phyloP scores from a whole-genome alignment of 306 rosid species.

The Cicer pinnatifidum region DNA sequence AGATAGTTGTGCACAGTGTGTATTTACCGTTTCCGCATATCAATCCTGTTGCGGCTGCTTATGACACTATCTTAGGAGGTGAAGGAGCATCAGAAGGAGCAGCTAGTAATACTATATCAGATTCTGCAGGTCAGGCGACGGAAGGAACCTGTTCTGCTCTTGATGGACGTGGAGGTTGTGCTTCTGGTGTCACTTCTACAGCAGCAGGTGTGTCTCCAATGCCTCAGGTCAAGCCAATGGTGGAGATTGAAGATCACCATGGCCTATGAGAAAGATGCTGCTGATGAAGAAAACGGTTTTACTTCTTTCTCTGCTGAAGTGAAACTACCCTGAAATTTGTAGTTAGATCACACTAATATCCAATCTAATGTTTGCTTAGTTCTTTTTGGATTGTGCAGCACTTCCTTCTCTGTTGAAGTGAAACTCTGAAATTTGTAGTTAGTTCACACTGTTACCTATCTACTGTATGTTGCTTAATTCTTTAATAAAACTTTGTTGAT shows the following conservation, averaged over 20 bases:
- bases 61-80: slow-evolving; percentile 51
- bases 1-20: slow-evolving; percentile 63
- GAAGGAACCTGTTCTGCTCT: slow-evolving; percentile 52
- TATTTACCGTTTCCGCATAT: slow-evolving; percentile 76
- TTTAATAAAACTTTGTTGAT: background rate
- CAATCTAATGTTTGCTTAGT: slow-evolving; percentile 9
- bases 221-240: slow-evolving; percentile 53
- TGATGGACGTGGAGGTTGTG: slow-evolving; percentile 51
- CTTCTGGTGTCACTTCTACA: background rate
- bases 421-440: background rate
- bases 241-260: slow-evolving; percentile 75
- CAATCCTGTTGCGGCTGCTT: slow-evolving; percentile 53
- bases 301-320: slow-evolving; percentile 39
- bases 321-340: slow-evolving; percentile 20
- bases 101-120: background rate
- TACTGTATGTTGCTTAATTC: background rate
- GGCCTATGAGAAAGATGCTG: slow-evolving; percentile 51
- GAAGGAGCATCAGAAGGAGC: slow-evolving; percentile 47
- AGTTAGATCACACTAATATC: background rate
- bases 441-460: background rate
- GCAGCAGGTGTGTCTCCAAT: slow-evolving; percentile 37
- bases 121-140: slow-evolving; percentile 33
- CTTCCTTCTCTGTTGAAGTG: slow-evolving; percentile 10
- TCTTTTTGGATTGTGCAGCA: slow-evolving; percentile 21
- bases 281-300: background rate